Evolutionary conservation across 2,329 filamentous ascomycete species (phyloP), one percentile per base, ranked within the genome.

Genomic region (Talaromyces rugulosus): DNA sequence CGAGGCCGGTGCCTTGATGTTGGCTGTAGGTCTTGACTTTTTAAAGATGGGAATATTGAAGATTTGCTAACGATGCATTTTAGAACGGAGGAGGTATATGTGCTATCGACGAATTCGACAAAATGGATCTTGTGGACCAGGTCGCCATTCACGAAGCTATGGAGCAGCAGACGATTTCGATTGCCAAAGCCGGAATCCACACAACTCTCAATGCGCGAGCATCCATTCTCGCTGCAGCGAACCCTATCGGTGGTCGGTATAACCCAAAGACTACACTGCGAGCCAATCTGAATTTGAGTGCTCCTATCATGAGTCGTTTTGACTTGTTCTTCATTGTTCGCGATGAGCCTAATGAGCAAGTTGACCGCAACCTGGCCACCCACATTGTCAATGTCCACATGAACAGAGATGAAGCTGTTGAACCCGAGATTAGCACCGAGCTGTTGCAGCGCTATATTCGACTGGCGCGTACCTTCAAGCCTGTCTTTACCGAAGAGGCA

Each of bases 141-240:
- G 95, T 99, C 60, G 95, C 95, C 67, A 99, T 99, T 71, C 95
- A 99, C 84, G 95, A 99, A 86, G 95, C 95, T 63, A 99, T 99
- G 95, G 95, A 99, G 85, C 95, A 99, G 81, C 95, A 99, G 78
- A 99, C 95, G 5, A 99, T 99, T 67, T 97, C 92, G 8, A 99
- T 99, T 71, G 94, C 95, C 63, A 99, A 99, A 79, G 95, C 95
- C 5, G 95, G 95, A 71, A 99, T 99, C 63, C 95, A 99, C 75
- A 96, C 95, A 4, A 99, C 95, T 0, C 85, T 99, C 53, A 99
- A 99, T 72, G 95, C 95, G 2, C 87, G 95, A 60, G 97, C 95
- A 0, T 95, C 90, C 54, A 98, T 99, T 70, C 88, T 99, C 16
- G 95, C 95, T 0, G 95, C 95, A 6, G 95, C 95, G 33, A 99